Conservation (phyloP, 768 basidiomycete species). For the Leccinum uliginosum region DNA sequence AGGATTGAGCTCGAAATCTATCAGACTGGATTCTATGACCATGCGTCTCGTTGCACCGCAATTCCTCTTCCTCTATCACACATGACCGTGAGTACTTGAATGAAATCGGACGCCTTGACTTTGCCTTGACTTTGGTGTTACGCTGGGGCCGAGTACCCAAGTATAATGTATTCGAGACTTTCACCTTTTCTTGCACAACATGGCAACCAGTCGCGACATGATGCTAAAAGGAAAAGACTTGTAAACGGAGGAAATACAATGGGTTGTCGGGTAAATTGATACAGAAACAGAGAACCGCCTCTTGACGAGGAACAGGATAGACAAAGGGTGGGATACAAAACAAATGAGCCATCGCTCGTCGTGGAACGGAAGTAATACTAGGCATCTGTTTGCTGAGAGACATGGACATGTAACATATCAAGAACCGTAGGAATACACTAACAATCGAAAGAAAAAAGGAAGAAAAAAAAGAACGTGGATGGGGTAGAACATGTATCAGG, state of each 20-base stretch:
- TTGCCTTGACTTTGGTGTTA: background rate
- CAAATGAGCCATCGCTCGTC: background rate
- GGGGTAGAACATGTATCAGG: background rate
- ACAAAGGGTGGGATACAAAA: constrained; percentile 5
- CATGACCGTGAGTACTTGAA: background rate
- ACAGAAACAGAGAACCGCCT: background rate
- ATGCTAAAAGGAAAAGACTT: background rate
- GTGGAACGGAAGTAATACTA: background rate
- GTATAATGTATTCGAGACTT: background rate
- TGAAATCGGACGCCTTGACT: background rate
- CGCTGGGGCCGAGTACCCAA: background rate
- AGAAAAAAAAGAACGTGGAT: background rate
- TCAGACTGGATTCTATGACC: background rate
- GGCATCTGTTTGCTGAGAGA: background rate
- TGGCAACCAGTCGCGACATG: background rate
- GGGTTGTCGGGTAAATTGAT: background rate
- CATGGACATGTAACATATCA: background rate
- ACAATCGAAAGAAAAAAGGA: background rate
- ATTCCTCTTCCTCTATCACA: background rate
- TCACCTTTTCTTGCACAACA: background rate
- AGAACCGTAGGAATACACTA: background rate
- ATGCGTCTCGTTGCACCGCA: background rate
- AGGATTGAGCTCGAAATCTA: background rate
- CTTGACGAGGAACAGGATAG: background rate
- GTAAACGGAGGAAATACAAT: background rate